Evolutionary conservation across 768 basidiomycete genomes (phyloP), one percentile per base, ranked within the genome.

Genomic region (Leccinum olivaceopallidum): DNA sequence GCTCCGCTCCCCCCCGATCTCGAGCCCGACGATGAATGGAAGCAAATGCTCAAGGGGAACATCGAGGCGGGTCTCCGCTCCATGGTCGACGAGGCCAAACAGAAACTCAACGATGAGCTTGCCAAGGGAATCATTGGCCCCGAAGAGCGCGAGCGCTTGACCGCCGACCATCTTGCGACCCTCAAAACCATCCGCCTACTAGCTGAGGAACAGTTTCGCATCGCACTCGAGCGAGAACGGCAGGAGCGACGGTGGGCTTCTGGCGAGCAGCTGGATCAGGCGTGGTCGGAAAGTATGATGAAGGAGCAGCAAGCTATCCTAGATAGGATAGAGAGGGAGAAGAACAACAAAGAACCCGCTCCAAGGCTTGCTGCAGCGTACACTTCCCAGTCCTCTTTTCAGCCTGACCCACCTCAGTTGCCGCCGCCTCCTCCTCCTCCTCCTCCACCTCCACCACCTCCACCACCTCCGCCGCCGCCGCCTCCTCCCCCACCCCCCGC

Each of bases 1-100:
- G 50, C 58, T 44, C 57, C 60, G 47, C 49, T 59, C 4, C 61
- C 58, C 30, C 60, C 61, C 36, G 71, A 76, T 66, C 64, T 72
- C 49, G 85, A 85, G 65, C 85, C 83, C 4, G 80, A 84, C 71
- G 79, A 81, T 2, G 73, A 76, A 60, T 87, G 85, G 85, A 87
- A 85, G 68, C 69, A 65, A 36, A 59, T 65, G 2, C 73, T 84
- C 65, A 76, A 69, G 67, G 76, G 79, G 44, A 77, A 79, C 66
- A 88, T 91, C 66, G 82, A 85, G 64, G 76, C 77, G 2, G 75
- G 74, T 8, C 67, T 78, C 54, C 68, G 63, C 39, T 67, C 72
- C 51, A 70, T 73, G 63, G 80, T 88, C 61, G 80, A 85, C 57
- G 88, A 88, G 60, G 84, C 89, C 20, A 85, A 85, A 73, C 80